Percentiles rank a stretch among this genome's conserved stretches.
These are phyloP conservation scores for Pogostemon cablin DNA, from an alignment of 257 asterid species.

Conservation along the genomic window DNA sequence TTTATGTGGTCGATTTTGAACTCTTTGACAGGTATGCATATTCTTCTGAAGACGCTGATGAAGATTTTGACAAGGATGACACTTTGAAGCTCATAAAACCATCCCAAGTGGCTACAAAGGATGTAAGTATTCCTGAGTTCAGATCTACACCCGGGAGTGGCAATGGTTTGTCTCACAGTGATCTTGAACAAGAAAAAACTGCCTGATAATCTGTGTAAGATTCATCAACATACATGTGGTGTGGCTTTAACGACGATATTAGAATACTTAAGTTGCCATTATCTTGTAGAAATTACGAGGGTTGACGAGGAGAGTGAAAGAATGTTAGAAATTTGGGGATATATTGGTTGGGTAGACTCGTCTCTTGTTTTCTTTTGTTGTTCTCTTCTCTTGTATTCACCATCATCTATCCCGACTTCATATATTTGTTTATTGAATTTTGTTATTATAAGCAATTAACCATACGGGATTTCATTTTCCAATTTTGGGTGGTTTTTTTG, in stretches of 20 bases:
- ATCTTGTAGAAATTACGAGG: constrained; percentile 42
- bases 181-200: constrained; percentile 70
- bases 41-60: constrained; percentile 80
- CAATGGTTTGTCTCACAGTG: constrained; percentile 43
- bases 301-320: constrained; percentile 29
- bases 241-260: constrained; percentile 9
- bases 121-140: constrained; percentile 50
- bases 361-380: constrained; percentile 20
- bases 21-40: constrained; percentile 71
- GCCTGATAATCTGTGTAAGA: constrained; percentile 45
- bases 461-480: no score
- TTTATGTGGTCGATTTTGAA: constrained; percentile 3
- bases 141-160: constrained; percentile 42
- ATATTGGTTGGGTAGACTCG: constrained; percentile 17
- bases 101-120: constrained; percentile 61
- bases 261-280: constrained; percentile 24
- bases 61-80: constrained; percentile 79
- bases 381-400: constrained; percentile 27
- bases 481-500: neutral
- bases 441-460: neutral
- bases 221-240: constrained; percentile 17
- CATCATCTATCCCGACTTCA: constrained; percentile 13
- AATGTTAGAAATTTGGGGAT: constrained; percentile 25
- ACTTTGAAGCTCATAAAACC: constrained; percentile 81
- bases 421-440: constrained; percentile 41